Base-by-base conservation (phyloP, 257 asterid genomes). In the Forsythia suspensa region DNA sequence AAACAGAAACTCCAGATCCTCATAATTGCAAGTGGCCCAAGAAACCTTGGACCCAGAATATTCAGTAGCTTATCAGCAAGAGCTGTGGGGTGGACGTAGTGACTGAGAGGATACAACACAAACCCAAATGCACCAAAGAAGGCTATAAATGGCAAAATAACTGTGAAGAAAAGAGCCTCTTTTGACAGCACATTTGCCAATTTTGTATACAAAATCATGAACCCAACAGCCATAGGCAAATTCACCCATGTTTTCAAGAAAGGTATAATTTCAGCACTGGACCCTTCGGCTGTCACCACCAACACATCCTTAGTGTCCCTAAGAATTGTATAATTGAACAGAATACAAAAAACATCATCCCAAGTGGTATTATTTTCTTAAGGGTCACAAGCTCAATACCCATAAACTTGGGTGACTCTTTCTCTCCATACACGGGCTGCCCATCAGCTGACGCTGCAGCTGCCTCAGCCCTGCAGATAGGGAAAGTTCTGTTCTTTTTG, bases 191-290 rank as follows among this genome's bases (percentile, higher is more conserved):
- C 98, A 85, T 96, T 89, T 6, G 99, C 86, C 91, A 96, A 71
- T 52, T 96, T 91, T 20, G 99, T 90, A 78, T 96, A 96, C 85
- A 94, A 51, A 38, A 96, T 65, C 99, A 94, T 96, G 80, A 96
- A 96, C 73, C 98, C 99, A 43, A 96, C 80, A 81, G 98, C 99
- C 97, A 96, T 89, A 15, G 99, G 98, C 91, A 96, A 84, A 92
- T 96, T 96, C 86, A 96, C 98, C 99, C 99, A 96, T 34, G 99
- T 96, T 88, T 96, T 96, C 91, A 96, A 71, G 90, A 96, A 96
- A 42, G 99, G 99, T 82, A 96, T 96, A 75, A 96, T 96, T 76
- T 96, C 99, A 48, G 99, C 99, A 77, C 99, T 96, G 5, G 98
- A 96, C 20, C 99, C 99, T 83, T 90, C 84, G 0, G 99, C 99